Percentiles rank a stretch among this genome's conserved stretches.
Conservation (phyloP, 345 rosid genomes). For the Chamaenerion angustifolium region DNA sequence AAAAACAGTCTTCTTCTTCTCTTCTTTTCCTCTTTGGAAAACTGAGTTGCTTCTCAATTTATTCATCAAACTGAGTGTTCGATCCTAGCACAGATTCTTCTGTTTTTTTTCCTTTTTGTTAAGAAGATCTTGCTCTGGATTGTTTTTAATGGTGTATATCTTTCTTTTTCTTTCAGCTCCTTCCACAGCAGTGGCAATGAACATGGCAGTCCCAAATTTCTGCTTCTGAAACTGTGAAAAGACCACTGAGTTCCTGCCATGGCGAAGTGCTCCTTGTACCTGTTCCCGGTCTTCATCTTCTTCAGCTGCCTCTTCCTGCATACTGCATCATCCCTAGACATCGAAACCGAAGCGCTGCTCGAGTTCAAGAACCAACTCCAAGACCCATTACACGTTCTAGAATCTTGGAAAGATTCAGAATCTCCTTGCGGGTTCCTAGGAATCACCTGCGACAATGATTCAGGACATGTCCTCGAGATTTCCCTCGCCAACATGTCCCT, state of each 20-base stretch:
- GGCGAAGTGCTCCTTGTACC: conserved; percentile 11
- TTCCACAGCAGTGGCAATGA: conserved; percentile 1
- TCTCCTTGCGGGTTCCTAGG: conserved; percentile 58
- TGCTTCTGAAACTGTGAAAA: conserved; percentile 7
- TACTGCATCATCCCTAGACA: conserved; percentile 12
- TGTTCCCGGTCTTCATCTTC: conserved; percentile 11
- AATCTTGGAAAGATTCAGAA: conserved; percentile 50
- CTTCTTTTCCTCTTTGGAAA: too few species aligned
- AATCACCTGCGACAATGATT: conserved; percentile 30
- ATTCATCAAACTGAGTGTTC: too few species aligned
- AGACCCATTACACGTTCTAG: conserved; percentile 42
- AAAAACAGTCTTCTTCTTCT: too few species aligned
- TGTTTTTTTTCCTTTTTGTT: background rate
- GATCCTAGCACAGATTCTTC: too few species aligned
- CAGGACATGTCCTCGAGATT: conserved; percentile 40
- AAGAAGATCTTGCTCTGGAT: too few species aligned
- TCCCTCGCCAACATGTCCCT: conserved; percentile 38
- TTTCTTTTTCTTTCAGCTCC: background rate
- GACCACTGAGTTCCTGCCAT: conserved; percentile 11
- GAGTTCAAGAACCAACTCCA: conserved; percentile 42
- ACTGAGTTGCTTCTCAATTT: too few species aligned
- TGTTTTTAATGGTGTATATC: background rate
- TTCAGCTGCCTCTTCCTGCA: conserved; percentile 20
- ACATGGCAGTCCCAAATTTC: background rate
- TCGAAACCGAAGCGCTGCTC: conserved; percentile 50